Base-by-base conservation (phyloP, 1,284 basidiomycete genomes). In the Cutaneotrichosporon dermatis region DNA sequence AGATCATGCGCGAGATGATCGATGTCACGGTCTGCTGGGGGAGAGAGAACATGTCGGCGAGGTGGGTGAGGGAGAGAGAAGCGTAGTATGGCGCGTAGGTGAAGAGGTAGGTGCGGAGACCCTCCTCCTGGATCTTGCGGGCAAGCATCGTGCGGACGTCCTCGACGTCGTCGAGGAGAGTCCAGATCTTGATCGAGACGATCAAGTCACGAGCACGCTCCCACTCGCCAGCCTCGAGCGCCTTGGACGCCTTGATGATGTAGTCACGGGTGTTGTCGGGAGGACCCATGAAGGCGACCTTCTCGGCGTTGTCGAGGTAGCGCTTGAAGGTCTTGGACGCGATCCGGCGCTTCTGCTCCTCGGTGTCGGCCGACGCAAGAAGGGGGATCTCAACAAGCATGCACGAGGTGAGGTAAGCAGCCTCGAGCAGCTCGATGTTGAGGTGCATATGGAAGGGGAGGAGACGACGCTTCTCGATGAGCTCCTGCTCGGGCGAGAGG, bases 381-480 rank as follows among this genome's bases (percentile, higher is more conserved):
- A 97, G 81, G 6, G 96, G 96, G 33, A 99, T 93, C 80, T 99
- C 96, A 55, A 98, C 88, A 45, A 99, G 84, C 96, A 99, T 99
- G 79, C 92, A 96, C 15, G 92, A 95, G 43, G 96, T 92, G 46
- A 99, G 83, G 83, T 98, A 99, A 7, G 92, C 94, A 46, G 93
- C 94, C 79, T 99, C 96, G 63, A 99, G 83, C 35, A 99, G 82
- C 79, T 99, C 96, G 12, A 96, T 91, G 81, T 99, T 99, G 80
- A 99, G 95, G 81, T 99, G 96, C 89, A 99, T 92, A 79, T 99
- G 96, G 88, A 99, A 99, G 39, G 96, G 96, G 33, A 99, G 83
- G 72, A 98, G 91, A 50, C 95, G 85, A 69, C 93, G 90, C 69
- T 93, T 90, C 78, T 99, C 96, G 6, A 93, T 87, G 75, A 93